Evolutionary conservation across 2,329 filamentous ascomycete species (phyloP), one percentile per base, ranked within the genome.

Genomic region (Aureobasidium leucospermi): DNA sequence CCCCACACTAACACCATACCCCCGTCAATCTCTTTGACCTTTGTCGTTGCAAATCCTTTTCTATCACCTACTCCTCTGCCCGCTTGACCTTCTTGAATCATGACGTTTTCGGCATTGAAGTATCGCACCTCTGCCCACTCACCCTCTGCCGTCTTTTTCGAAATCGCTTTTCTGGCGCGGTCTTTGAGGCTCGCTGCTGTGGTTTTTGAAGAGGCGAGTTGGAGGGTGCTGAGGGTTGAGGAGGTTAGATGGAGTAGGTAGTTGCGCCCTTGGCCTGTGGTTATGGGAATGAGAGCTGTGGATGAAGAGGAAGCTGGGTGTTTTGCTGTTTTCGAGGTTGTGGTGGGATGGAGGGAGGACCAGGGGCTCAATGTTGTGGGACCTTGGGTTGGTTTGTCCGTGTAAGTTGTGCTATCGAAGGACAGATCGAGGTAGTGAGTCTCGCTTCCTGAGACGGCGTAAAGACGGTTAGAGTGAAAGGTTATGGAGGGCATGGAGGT

Each of bases 181-280:
- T 83, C 80, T 67, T 83, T 83, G 31, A 76, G 69, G 11, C 74
- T 74, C 7, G 81, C 79, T 0, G 76, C 75, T 11, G 73, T 78
- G 36, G 74, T 71, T 2, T 71, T 71, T 32, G 77, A 74, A 0
- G 79, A 72, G 3, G 77, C 75, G 3, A 83, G 69, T 65, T 83
- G 80, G 60, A 82, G 74, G 1, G 78, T 74, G 79, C 79, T 83
- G 3, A 82, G 73, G 61, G 82, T 45, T n/a, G 73, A 71, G 6
- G 81, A 80, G 13, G 81, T 77, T 58, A 82, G 68, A 42, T 79
- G 77, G 2, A 82, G 68, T 0, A 83, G 72, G 64, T 81, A 83
- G 42, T 78, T 71, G 9, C 81, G 74, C 5, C 80, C 80, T 61
- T 79, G 77, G 9, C 80, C 80, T 0, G 79, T 81, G 0, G 75